Percentiles rank a stretch among this genome's conserved stretches.
phyloP scores from a whole-genome alignment of 352 stramenopile species.

The Phytophthora lateralis region DNA sequence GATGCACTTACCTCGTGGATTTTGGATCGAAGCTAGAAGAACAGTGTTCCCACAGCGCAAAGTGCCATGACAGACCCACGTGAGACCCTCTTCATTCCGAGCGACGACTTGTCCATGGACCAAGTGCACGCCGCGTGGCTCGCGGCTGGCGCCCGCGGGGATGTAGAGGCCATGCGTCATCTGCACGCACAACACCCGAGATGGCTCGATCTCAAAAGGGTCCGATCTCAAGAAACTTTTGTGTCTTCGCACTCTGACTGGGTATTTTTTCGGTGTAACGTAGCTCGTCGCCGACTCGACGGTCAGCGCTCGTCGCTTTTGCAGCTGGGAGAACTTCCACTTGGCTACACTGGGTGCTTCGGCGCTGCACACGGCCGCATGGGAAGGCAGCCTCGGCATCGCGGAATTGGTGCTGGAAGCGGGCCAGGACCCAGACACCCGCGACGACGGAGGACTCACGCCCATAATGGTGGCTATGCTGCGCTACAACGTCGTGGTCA shows the following conservation, averaged over 20 bases:
- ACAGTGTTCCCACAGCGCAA: slow-evolving; percentile 3
- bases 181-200: slow-evolving; percentile 18
- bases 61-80: slow-evolving; percentile 6
- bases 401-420: slow-evolving; percentile 24
- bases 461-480: slow-evolving; percentile 33
- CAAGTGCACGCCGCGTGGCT: slow-evolving; percentile 24
- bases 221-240: not conserved
- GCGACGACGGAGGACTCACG: slow-evolving; percentile 25
- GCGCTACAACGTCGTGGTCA: slow-evolving; percentile 31
- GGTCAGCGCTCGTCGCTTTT: not conserved
- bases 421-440: slow-evolving; percentile 31
- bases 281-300: not conserved
- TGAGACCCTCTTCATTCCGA: not conserved
- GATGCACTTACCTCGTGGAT: not conserved
- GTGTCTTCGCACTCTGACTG: too few relatives aligned
- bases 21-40: not conserved
- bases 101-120: slow-evolving; percentile 2
- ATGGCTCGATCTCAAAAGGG: slow-evolving; percentile 29
- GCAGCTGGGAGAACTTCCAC: not conserved
- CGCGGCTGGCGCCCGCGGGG: slow-evolving; percentile 10
- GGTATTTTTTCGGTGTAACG: not conserved
- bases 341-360: not conserved
- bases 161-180: slow-evolving; percentile 18
- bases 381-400: slow-evolving; percentile 23
- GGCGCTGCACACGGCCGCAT: slow-evolving; percentile 7